Evolutionary conservation across 1,139 yeast genomes (phyloP), one percentile per base, ranked within the genome.

Genomic region (Taphrina pruni): DNA sequence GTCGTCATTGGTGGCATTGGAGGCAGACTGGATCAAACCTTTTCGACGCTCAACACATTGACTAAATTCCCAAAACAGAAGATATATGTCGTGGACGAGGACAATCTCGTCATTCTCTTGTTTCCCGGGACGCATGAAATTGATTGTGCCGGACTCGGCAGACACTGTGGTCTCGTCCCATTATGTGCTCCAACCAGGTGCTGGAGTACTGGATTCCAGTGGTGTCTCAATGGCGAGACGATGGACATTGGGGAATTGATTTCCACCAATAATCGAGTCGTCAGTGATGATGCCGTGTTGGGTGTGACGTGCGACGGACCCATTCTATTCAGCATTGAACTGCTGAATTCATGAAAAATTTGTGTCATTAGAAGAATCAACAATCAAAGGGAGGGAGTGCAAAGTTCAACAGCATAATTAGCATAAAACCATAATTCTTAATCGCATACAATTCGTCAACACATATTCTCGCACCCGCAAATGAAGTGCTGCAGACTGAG

Each of bases 151-250:
- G 54, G 52, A n/a, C 26, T 64, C 26, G 67, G 67, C 6, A 54
- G 51, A 17, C 67, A 64, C 45, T 64, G 67, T 45, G 67, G 67
- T 7, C 41, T 64, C 6, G 51, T 55, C 14, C 67, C 67, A 8
- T 36, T 54, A 8, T 32, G 26, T 35, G 43, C 41, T 8, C 61
- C 67, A 11, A 50, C 46, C n/a, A 26, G 35, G 48, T 54, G 61
- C n/a, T 41, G 52, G 45, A 52, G 55, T 17, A 55, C 43, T 11
- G 67, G 67, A 17, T 41, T 64, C n/a, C 43, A 64, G 32, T 64
- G 67, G 67, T 64, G 67, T 48, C 41, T 64, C 39, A 57, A 64
- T 36, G 67, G 67, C 45, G 61, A 56, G 26, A 36, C 50, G 43
- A 36, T 64, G 61, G 67, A 45, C n/a, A 21, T 57, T 35, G 61